These are phyloP conservation scores for Pseudogymnoascus sp. DNA, from an alignment of 2,329 filamentous ascomycete species.

Conservation along the genomic window DNA sequence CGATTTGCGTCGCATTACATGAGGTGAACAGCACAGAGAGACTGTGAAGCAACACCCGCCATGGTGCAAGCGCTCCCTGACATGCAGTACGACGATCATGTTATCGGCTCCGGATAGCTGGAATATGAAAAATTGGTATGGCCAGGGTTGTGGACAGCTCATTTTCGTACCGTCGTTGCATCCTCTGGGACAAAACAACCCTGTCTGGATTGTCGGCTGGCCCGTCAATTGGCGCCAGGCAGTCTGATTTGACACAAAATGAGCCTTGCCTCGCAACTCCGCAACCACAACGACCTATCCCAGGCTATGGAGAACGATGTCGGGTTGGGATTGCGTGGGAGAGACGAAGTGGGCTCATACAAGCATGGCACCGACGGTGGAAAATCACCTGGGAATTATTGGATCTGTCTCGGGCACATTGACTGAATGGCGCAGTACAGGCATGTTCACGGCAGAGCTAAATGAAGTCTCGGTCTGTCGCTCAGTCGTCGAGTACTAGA, in stretches of 20 bases:
- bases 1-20: background rate
- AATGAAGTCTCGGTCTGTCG: background rate
- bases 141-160: background rate
- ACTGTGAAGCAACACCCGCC: background rate
- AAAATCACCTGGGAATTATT: background rate
- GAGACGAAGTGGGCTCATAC: slow-evolving; percentile 1
- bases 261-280: background rate
- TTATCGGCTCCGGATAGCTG: slow-evolving; percentile 1
- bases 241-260: background rate
- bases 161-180: background rate
- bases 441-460: background rate
- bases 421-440: slow-evolving; percentile 1
- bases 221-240: background rate
- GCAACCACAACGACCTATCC: background rate
- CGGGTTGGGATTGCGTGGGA: background rate
- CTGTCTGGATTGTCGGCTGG: background rate
- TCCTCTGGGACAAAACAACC: background rate
- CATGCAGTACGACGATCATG: slow-evolving; percentile 8
- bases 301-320: background rate
- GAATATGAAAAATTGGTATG: background rate
- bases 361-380: background rate
- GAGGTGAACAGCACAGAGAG: background rate
- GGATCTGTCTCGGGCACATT: slow-evolving; percentile 8
- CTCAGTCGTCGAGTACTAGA: background rate
- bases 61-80: background rate